Evolutionary conservation across 495 filamentous ascomycete genomes (phyloP), one percentile per base, ranked within the genome.

Genomic region (Wilcoxina mikolae): DNA sequence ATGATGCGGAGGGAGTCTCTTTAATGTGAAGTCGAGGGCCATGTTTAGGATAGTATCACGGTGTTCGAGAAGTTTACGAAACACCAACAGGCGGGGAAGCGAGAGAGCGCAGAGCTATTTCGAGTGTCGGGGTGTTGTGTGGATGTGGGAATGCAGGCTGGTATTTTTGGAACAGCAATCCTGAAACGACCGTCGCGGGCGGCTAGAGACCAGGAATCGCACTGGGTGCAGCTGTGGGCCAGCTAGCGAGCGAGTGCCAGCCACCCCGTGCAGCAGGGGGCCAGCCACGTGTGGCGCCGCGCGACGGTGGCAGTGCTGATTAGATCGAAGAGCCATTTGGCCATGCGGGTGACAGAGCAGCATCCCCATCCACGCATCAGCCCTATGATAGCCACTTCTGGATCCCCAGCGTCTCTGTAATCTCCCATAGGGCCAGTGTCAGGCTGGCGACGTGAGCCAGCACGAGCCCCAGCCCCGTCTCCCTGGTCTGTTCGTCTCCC

Each of bases 1-100:
- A 46, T 46, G 43, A 17, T 46, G 43, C 23, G 43, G 43, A 46
- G 43, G 43, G 11, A 20, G n/a, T 18, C 17, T 24, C 22, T 46
- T 17, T 17, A 46, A 24, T 24, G 11, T 46, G 35, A 39, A 18
- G 3, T 39, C 20, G 35, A 18, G 35, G 20, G 35, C 35, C 20
- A 12, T 12, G 20, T 39, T 39, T 1, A 39, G 20, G 35, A 39
- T 39, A 18, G 43, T 46, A 24, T 46, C 23, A 17, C 11, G 43
- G 43, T 12, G 11, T 17, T 18, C 17, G 11, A 18, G 43, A 46
- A 46, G 43, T 17, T 10, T 20, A 10, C 23, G 43, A 46, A 46
- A 46, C 43, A 18, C 43, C n/a, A 46, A 24, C n/a, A 24, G 43
- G 43, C 15, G 43, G 43, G 22, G 43, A 46, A 24, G n/a, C 43